A percentile compares a stretch with the other conserved stretches of the same genome.
phyloP scores from a whole-genome alignment of 2,329 filamentous ascomycete species.

The Cercospora nicotianae region DNA sequence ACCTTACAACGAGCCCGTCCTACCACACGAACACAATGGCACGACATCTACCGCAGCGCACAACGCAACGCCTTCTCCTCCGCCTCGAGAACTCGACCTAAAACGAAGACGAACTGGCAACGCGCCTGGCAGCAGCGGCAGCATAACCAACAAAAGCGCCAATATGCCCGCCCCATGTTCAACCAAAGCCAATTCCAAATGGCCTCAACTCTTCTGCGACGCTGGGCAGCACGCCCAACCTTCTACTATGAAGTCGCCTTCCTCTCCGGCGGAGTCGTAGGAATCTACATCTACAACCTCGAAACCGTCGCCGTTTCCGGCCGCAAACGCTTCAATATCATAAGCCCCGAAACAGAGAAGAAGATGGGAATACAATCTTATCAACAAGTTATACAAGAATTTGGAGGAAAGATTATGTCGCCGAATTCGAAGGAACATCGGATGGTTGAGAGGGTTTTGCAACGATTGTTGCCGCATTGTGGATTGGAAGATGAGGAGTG shows the following conservation, averaged over 20 bases:
- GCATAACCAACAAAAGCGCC: slow-evolving; percentile 19
- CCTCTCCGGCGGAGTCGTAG: slow-evolving; percentile 46
- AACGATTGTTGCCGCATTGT: slow-evolving; percentile 65
- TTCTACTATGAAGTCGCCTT: slow-evolving; percentile 50
- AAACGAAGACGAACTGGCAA: slow-evolving; percentile 9
- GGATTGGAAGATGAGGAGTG: slow-evolving; percentile 60
- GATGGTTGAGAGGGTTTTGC: slow-evolving; percentile 64
- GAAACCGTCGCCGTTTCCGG: slow-evolving; percentile 73
- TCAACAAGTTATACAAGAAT: slow-evolving; percentile 56
- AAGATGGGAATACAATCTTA: slow-evolving; percentile 57
- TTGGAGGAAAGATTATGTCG: slow-evolving; percentile 58
- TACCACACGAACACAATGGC: slow-evolving; percentile 14
- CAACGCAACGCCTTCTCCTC: slow-evolving; percentile 7
- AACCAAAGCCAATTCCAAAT: slow-evolving; percentile 38
- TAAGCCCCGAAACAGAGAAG: slow-evolving; percentile 57
- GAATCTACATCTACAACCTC: slow-evolving; percentile 67
- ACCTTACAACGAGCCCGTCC: neutral
- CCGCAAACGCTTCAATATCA: slow-evolving; percentile 71
- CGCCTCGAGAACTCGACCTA: neutral
- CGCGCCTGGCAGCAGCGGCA: slow-evolving; percentile 14
- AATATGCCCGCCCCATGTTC: slow-evolving; percentile 31
- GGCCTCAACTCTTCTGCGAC: slow-evolving; percentile 27
- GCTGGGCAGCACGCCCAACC: slow-evolving; percentile 47
- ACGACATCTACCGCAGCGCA: slow-evolving; percentile 7
- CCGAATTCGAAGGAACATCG: slow-evolving; percentile 58